Evolutionary conservation across 495 filamentous ascomycete genomes (phyloP), one percentile per base, ranked within the genome.

Genomic region (Neurospora sp.): DNA sequence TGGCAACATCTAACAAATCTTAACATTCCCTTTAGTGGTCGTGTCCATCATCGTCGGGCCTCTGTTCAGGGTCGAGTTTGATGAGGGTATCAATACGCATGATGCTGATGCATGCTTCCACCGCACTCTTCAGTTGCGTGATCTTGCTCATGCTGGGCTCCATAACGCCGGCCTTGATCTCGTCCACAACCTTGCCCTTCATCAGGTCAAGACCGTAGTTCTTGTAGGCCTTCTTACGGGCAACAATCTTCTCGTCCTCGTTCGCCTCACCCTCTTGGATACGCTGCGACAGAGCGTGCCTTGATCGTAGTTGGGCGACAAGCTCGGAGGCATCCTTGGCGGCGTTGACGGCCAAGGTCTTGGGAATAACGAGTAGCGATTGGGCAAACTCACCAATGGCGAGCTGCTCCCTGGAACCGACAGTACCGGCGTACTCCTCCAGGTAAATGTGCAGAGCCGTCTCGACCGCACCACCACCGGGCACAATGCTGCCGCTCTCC

Each of bases 61-160:
- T 87, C 85, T 90, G 86, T 86, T 97, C 94, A 71, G 93, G 94
- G 88, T 99, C 96, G 83, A 99, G 84, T 86, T 97, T 97, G 83
- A 99, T 98, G 84, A 99, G 88, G 74, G 96, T 99, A 86, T 99
- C 96, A 79, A 99, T 99, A 78, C 96, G 90, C 96, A 99, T 98
- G 81, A 99, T 97, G 79, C 94, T 91, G 84, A 99, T 97, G 83
- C 96, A 98, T 73, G 96, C 96, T 86, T 99, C 96, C 71, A 98
- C 96, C 70, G 96, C 96, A 86, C 92, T 94, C 91, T 99, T 99
- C 77, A 99, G 85, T 86, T 97, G 95, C 85, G 93, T 92, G 77
- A 99, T 88, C 88, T 99, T 99, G 88, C 95, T 97, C 88, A 99
- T 95, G 83, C 92, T 95, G 38, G 96, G 96, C 85, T 99, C 96